Conservation (phyloP, 1,284 basidiomycete species). For the Heterobasidion parviporum region DNA sequence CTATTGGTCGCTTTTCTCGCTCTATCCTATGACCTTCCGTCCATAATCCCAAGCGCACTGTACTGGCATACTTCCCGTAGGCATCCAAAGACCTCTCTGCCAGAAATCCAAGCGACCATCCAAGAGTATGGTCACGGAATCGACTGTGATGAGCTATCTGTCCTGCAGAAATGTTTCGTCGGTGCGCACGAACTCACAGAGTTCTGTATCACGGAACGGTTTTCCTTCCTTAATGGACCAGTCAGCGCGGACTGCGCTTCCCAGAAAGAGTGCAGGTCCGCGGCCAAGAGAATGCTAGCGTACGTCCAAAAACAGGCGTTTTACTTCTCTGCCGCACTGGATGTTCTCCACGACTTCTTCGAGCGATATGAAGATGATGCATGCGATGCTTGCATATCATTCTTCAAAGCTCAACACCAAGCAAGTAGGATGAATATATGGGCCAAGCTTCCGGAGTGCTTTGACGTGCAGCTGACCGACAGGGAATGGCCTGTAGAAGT, state of each 20-base stretch:
- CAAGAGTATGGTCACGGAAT: background rate
- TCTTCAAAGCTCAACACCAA: background rate
- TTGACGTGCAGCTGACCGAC: background rate
- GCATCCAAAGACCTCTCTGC: background rate
- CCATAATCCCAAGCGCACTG: slow-evolving; percentile 7
- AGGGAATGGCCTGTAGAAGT: background rate
- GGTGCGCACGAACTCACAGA: background rate
- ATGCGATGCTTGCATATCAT: background rate
- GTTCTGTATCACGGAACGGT: background rate
- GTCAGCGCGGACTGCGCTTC: background rate
- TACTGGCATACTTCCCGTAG: slow-evolving; percentile 4
- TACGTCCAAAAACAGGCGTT: background rate
- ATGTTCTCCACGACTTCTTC: background rate
- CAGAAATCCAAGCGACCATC: background rate
- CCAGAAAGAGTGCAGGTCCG: background rate
- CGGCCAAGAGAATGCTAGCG: background rate
- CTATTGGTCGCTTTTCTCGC: slow-evolving; percentile 9
- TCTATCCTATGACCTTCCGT: slow-evolving; percentile 3
- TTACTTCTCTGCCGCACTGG: background rate
- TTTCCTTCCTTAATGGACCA: background rate
- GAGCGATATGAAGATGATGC: background rate
- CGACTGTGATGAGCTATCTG: background rate
- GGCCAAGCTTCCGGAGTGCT: background rate
- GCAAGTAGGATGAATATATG: background rate
- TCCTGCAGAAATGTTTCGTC: background rate